Evolutionary conservation across 2,329 filamentous ascomycete species (phyloP).

Genomic region (Leptographium procerum): DNA sequence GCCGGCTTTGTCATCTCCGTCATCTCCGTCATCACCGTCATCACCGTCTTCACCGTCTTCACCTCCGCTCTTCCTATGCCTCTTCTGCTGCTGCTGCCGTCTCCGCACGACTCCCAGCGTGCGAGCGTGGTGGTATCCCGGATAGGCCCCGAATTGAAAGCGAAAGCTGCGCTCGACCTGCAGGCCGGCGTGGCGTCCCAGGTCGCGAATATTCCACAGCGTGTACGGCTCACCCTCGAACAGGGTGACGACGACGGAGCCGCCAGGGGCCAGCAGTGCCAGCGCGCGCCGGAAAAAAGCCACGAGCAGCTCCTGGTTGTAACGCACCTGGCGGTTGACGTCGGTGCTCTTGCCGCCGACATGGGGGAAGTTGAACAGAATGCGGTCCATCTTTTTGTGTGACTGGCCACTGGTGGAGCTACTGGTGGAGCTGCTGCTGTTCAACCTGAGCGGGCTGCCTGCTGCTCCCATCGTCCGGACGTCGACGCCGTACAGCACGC

Average conservation of each 20-base stretch:
- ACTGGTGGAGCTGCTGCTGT: too few species aligned
- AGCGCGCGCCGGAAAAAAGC: slow-evolving; percentile 51
- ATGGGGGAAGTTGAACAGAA: slow-evolving; percentile 96
- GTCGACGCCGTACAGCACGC: slow-evolving; percentile 53
- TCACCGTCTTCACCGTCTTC: slow-evolving; percentile 13
- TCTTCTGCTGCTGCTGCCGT: background rate
- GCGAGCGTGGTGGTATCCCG: slow-evolving; percentile 61
- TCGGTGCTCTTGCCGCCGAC: slow-evolving; percentile 86
- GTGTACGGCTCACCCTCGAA: slow-evolving; percentile 95
- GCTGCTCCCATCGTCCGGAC: slow-evolving; percentile 45
- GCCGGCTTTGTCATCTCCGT: background rate
- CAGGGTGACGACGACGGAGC: slow-evolving; percentile 66
- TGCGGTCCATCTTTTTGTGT: slow-evolving; percentile 54
- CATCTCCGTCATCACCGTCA: background rate
- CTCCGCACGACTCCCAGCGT: slow-evolving; percentile 52
- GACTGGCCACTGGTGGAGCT: too few species aligned
- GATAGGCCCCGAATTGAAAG: slow-evolving; percentile 57
- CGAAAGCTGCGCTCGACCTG: slow-evolving; percentile 58
- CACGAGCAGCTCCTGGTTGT: slow-evolving; percentile 73
- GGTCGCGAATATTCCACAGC: slow-evolving; percentile 85
- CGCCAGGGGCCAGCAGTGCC: slow-evolving; percentile 40
- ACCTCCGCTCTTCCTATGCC: background rate
- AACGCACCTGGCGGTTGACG: slow-evolving; percentile 85
- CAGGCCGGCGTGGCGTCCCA: slow-evolving; percentile 67
- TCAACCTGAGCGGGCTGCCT: background rate